A percentile compares a stretch with the other conserved stretches of the same genome.
Conservation (phyloP, 2,329 filamentous ascomycete species). For the Onygenales sp. region DNA sequence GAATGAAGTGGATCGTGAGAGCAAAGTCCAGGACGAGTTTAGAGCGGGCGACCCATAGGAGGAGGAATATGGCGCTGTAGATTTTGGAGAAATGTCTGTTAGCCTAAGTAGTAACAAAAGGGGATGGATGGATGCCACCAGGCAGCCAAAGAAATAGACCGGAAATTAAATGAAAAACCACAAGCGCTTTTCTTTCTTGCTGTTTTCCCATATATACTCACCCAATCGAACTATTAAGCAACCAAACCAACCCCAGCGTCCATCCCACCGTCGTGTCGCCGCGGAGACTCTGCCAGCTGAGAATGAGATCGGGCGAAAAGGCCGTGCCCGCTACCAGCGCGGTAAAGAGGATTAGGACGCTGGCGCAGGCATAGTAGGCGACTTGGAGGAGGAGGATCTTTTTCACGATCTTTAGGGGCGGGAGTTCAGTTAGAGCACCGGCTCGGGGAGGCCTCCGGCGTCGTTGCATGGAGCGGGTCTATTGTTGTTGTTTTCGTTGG, state of each 20-base stretch:
- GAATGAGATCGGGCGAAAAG: conserved; percentile 49
- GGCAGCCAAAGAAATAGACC: neutral
- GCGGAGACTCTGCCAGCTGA: conserved; percentile 55
- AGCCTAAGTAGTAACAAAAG: neutral
- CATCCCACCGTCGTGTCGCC: conserved; percentile 62
- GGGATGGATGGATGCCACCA: neutral
- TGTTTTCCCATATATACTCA: conserved; percentile 27
- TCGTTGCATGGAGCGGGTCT: conserved; percentile 36
- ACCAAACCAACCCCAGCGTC: conserved; percentile 59
- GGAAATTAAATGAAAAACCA: neutral
- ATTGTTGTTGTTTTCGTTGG: neutral
- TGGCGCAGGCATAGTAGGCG: conserved; percentile 54
- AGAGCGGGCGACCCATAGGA: conserved; percentile 73
- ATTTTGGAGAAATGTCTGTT: neutral
- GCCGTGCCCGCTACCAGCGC: conserved; percentile 55
- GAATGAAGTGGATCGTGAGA: conserved; percentile 74
- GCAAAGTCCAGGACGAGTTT: conserved; percentile 95
- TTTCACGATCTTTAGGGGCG: conserved; percentile 56
- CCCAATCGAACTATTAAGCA: conserved; percentile 56
- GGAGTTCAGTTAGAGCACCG: conserved; percentile 57
- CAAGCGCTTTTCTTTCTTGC: neutral
- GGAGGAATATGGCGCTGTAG: conserved; percentile 67
- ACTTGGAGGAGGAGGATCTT: conserved; percentile 58
- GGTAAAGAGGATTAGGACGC: conserved; percentile 57
- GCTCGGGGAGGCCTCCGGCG: conserved; percentile 54